phyloP scores from a whole-genome alignment of 169 alveolate genomes.

The Eimeria sp. region DNA sequence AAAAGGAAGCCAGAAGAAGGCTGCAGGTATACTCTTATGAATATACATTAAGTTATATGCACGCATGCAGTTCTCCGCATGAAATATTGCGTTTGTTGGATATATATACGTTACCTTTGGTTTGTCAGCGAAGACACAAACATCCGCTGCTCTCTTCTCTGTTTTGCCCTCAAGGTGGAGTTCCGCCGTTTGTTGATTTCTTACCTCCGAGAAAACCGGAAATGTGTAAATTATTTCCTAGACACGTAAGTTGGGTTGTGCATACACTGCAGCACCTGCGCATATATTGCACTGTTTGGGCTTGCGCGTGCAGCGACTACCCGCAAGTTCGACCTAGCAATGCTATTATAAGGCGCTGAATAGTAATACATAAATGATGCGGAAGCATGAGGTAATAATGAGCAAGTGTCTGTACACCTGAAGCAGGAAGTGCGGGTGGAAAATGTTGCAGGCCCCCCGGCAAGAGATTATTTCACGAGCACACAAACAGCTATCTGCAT shows the following conservation, averaged over 20 bases:
- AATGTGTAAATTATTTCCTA: conserved; percentile 45
- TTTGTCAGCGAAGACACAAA: neutral
- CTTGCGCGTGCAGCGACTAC: neutral
- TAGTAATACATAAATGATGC: neutral
- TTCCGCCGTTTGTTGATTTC: conserved; percentile 29
- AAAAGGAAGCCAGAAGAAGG: conserved; percentile 26
- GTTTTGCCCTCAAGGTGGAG: neutral
- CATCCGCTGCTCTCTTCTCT: neutral
- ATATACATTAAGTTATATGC: neutral
- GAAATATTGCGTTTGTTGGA: neutral
- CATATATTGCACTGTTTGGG: neutral
- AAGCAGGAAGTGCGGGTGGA: neutral
- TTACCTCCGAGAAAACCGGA: conserved; percentile 45
- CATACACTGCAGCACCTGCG: neutral
- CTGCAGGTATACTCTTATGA: conserved; percentile 32
- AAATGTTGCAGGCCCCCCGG: conserved; percentile 46
- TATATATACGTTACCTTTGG: neutral
- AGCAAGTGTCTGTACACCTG: neutral
- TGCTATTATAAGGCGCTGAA: neutral
- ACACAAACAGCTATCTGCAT: conserved; percentile 36
- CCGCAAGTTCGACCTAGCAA: neutral
- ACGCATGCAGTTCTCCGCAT: neutral
- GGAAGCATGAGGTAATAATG: neutral
- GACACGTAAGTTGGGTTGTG: conserved; percentile 13
- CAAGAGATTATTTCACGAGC: conserved; percentile 25